These are phyloP conservation scores for Neoascochyta sp. DNA, from an alignment of 2,329 filamentous ascomycete genomes.

Conservation along the genomic window DNA sequence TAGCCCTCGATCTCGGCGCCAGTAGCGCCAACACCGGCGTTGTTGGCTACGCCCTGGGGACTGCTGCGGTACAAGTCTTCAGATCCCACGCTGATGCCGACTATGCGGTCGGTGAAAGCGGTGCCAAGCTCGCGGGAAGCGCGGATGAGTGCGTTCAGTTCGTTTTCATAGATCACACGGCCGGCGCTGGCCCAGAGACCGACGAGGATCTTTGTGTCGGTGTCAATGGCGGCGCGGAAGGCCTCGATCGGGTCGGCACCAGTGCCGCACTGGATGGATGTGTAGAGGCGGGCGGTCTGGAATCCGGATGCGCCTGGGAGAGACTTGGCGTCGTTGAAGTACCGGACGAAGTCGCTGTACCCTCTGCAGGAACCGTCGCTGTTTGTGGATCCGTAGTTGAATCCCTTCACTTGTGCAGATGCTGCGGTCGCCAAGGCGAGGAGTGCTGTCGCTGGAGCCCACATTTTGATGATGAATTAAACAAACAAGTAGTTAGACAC, in stretches of 20 bases:
- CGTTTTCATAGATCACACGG: slow-evolving; percentile 61
- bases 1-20: slow-evolving; percentile 63
- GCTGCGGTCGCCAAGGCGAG: slow-evolving; percentile 20
- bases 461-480: slow-evolving; percentile 10
- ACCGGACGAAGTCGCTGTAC: slow-evolving; percentile 63
- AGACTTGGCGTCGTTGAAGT: slow-evolving; percentile 62
- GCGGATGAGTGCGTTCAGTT: slow-evolving; percentile 65
- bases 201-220: slow-evolving; percentile 72
- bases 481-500: slow-evolving; percentile 6
- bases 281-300: slow-evolving; percentile 67
- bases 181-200: slow-evolving; percentile 78
- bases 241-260: slow-evolving; percentile 43
- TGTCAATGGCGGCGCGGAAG: slow-evolving; percentile 57
- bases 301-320: slow-evolving; percentile 64
- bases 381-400: slow-evolving; percentile 67
- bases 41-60: slow-evolving; percentile 58
- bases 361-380: slow-evolving; percentile 57
- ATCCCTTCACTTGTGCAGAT: slow-evolving; percentile 48
- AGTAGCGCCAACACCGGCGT: slow-evolving; percentile 59
- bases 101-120: slow-evolving; percentile 61
- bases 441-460: slow-evolving; percentile 10
- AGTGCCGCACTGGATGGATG: slow-evolving; percentile 66
- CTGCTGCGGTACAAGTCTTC: slow-evolving; percentile 67
- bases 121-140: slow-evolving; percentile 67
- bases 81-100: slow-evolving; percentile 78